Evolutionary conservation across 768 basidiomycete genomes (phyloP).

Genomic region (Tricholoma bakamatsutake): DNA sequence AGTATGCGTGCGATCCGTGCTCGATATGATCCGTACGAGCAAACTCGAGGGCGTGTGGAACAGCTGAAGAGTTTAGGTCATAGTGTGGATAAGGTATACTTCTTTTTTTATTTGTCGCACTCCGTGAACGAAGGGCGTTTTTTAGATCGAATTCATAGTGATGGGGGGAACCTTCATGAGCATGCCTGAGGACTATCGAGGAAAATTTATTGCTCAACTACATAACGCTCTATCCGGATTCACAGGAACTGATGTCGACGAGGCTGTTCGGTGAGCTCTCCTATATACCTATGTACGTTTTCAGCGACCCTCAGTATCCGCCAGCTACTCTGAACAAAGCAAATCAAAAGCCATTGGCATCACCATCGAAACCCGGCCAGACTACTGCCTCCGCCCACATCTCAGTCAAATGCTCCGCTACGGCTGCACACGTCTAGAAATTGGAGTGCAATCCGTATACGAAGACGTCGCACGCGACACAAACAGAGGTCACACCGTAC

Average conservation of each 20-base stretch:
- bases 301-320: background rate
- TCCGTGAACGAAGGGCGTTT: background rate
- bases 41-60: slow-evolving; percentile 91
- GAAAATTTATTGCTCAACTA: slow-evolving; percentile 89
- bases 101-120: background rate
- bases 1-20: slow-evolving; percentile 99
- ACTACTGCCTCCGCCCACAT: slow-evolving; percentile 96
- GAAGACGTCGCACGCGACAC: slow-evolving; percentile 99
- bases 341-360: slow-evolving; percentile 99
- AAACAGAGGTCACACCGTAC: slow-evolving; percentile 97
- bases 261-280: slow-evolving; percentile 71
- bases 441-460: slow-evolving; percentile 98
- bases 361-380: slow-evolving; percentile 97
- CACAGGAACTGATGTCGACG: slow-evolving; percentile 89
- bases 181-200: slow-evolving; percentile 95
- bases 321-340: slow-evolving; percentile 89
- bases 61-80: slow-evolving; percentile 95
- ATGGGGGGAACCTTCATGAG: slow-evolving; percentile 99
- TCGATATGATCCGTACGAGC: slow-evolving; percentile 92
- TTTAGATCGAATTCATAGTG: slow-evolving; percentile 81
- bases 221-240: slow-evolving; percentile 97
- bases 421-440: slow-evolving; percentile 96
- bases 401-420: slow-evolving; percentile 98
- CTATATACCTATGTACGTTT: background rate
- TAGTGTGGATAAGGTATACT: slow-evolving; percentile 85